Evolutionary conservation across 2,329 filamentous ascomycete genomes (phyloP).

Genomic region (Metarhizium anisopliae): DNA sequence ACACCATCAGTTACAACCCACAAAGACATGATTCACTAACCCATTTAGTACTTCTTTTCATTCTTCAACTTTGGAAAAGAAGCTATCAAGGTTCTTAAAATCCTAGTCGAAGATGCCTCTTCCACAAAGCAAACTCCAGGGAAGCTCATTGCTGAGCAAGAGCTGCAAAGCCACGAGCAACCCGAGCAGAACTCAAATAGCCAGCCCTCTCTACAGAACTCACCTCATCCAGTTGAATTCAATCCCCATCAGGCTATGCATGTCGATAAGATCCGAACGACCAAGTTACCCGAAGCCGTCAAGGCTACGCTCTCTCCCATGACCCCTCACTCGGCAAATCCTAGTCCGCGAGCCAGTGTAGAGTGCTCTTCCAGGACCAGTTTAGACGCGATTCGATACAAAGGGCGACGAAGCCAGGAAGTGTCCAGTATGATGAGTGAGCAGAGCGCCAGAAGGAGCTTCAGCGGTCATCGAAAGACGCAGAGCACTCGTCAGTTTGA

Average conservation of each 20-base stretch:
- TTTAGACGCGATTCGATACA: slow-evolving; percentile 41
- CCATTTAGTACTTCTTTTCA: slow-evolving; percentile 78
- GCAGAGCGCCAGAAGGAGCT: slow-evolving; percentile 47
- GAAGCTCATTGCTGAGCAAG: slow-evolving; percentile 11
- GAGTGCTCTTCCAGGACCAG: slow-evolving; percentile 42
- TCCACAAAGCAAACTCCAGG: slow-evolving; percentile 23
- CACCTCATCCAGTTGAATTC: slow-evolving; percentile 9
- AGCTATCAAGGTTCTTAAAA: slow-evolving; percentile 68
- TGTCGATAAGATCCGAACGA: slow-evolving; percentile 24
- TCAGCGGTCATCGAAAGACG: slow-evolving; percentile 49
- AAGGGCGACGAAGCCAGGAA: slow-evolving; percentile 44
- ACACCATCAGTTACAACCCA: slow-evolving; percentile 10
- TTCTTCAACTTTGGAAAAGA: slow-evolving; percentile 85
- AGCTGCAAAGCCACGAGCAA: slow-evolving; percentile 4
- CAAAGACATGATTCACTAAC: neutral
- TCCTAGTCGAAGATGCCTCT: slow-evolving; percentile 58
- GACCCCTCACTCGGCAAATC: slow-evolving; percentile 32
- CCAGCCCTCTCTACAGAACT: neutral
- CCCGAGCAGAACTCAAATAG: neutral
- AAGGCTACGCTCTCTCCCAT: slow-evolving; percentile 51
- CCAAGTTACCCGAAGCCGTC: slow-evolving; percentile 45
- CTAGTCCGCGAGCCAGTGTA: slow-evolving; percentile 46
- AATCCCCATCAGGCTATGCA: slow-evolving; percentile 11
- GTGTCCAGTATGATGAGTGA: slow-evolving; percentile 33
- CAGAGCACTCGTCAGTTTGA: slow-evolving; percentile 37